phyloP scores from a whole-genome alignment of 108 stramenopile genomes.

The Fistulifera solaris region DNA sequence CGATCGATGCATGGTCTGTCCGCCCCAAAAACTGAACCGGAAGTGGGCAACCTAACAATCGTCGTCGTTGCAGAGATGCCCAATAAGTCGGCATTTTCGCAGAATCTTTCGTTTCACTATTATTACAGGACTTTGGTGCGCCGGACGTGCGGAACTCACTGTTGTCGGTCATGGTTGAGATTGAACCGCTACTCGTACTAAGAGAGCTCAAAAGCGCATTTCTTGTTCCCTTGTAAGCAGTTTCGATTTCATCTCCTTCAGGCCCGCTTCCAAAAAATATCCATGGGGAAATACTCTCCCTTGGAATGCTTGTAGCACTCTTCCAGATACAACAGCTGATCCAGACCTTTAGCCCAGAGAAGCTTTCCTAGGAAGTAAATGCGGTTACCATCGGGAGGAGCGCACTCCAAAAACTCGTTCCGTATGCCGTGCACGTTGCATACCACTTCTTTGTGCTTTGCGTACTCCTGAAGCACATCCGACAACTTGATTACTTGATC shows the following conservation, averaged over 20 bases:
- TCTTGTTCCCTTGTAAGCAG: conserved; percentile 30
- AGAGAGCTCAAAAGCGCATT: too few species aligned
- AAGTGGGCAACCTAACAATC: conserved; percentile 16
- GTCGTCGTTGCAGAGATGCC: too few species aligned
- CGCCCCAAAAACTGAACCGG: conserved; percentile 78
- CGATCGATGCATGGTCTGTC: conserved; percentile 78
- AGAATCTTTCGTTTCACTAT: too few species aligned
- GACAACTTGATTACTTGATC: conserved; percentile 77
- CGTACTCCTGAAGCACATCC: conserved; percentile 54
- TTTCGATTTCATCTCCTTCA: conserved; percentile 44
- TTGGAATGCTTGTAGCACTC: conserved; percentile 37
- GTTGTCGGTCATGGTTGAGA: too few species aligned
- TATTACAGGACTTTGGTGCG: too few species aligned
- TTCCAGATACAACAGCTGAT: conserved; percentile 70
- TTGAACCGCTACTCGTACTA: too few species aligned
- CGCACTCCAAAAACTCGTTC: conserved; percentile 59
- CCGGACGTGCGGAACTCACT: too few species aligned
- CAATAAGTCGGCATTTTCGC: too few species aligned
- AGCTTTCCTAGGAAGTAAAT: conserved; percentile 94
- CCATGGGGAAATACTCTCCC: conserved; percentile 58
- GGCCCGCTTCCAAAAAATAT: conserved; percentile 69
- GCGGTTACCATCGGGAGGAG: neutral
- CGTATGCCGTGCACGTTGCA: conserved; percentile 94
- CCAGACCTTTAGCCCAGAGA: conserved; percentile 93
- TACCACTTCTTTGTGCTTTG: conserved; percentile 73